Evolutionary conservation across 2,329 filamentous ascomycete genomes (phyloP), one percentile per base, ranked within the genome.

Genomic region (Cercospora beticola): DNA sequence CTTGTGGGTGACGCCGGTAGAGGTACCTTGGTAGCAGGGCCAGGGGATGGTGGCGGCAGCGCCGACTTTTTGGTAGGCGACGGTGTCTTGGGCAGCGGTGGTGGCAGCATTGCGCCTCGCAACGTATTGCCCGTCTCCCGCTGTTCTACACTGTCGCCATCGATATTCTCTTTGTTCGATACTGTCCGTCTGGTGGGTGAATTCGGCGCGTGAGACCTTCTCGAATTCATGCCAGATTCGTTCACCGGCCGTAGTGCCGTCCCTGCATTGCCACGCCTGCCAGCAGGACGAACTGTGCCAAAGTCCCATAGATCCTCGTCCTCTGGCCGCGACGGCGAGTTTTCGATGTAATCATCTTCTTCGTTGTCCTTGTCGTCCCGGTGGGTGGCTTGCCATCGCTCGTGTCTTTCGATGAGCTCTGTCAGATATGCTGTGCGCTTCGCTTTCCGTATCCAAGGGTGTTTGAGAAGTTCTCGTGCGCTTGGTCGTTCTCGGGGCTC

Each of bases 291-390:
- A 63, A 99, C 92, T 0, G 95, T 99, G 54, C 95, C 95, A 83
- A 99, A 99, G 79, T 99, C 95, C 95, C 95, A 99, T 78, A 98
- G 88, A 79, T 98, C 95, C 78, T 97, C 92, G 36, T 91, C 86
- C 67, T 89, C 86, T 0, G 83, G 79, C 62, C 80, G 73, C 62
- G 78, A 75, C 57, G 81, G 76, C 66, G 84, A 80, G 59, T 78
- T 77, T 16, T 84, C 80, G 21, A 83, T 81, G 12, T 84, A 82
- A 58, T 87, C 68, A 65, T 92, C 88, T 30, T 86, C 86, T 7
- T 93, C 91, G 1, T 81, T 70, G 14, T 91, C 88, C 14, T 89
- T 87, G 36, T 89, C 87, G 40, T 88, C 87, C 68, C 93, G 93
- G 76, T 95, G 89, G 5, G 90, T 90, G 26, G 92, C 89, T 65